Percentiles rank a stretch among this genome's conserved stretches.
Evolutionary conservation across 768 basidiomycete species (phyloP).

Genomic region (Macrolepiota fuliginosa): DNA sequence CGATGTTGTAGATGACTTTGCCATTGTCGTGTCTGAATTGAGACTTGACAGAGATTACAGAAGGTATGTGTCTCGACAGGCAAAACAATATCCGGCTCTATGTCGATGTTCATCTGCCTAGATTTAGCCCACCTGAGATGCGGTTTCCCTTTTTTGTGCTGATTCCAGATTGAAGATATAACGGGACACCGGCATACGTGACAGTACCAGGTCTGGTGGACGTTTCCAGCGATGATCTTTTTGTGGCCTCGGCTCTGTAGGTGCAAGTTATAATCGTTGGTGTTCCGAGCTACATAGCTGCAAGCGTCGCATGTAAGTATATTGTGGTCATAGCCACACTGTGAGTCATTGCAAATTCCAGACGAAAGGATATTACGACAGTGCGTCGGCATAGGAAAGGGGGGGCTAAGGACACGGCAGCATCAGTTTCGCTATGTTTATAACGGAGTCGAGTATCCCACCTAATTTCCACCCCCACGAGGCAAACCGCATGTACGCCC

Average conservation of each 20-base stretch:
- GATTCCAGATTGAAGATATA: background rate
- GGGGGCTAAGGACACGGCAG: background rate
- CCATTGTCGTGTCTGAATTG: conserved; percentile 28
- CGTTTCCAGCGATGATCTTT: conserved; percentile 13
- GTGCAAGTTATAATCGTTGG: conserved; percentile 25
- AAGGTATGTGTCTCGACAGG: conserved; percentile 17
- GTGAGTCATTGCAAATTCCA: conserved; percentile 31
- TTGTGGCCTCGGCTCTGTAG: conserved; percentile 12
- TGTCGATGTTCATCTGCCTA: background rate
- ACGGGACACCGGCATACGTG: conserved; percentile 10
- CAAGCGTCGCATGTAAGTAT: conserved; percentile 40
- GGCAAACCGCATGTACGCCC: background rate
- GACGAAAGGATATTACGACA: conserved; percentile 29
- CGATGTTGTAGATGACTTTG: conserved; percentile 24
- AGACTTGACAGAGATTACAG: conserved; percentile 28
- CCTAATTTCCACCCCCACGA: background rate
- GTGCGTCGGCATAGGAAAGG: background rate
- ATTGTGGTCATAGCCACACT: conserved; percentile 35
- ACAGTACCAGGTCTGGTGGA: conserved; percentile 27
- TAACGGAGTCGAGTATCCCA: background rate
- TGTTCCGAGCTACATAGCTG: conserved; percentile 27
- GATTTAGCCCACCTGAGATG: conserved; percentile 2
- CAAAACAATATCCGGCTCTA: conserved; percentile 20
- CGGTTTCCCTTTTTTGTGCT: conserved; percentile 2
- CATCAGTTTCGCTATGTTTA: background rate